Evolutionary conservation across 257 asterid species (phyloP).

Genomic region (Solanum megistacrolobum): DNA sequence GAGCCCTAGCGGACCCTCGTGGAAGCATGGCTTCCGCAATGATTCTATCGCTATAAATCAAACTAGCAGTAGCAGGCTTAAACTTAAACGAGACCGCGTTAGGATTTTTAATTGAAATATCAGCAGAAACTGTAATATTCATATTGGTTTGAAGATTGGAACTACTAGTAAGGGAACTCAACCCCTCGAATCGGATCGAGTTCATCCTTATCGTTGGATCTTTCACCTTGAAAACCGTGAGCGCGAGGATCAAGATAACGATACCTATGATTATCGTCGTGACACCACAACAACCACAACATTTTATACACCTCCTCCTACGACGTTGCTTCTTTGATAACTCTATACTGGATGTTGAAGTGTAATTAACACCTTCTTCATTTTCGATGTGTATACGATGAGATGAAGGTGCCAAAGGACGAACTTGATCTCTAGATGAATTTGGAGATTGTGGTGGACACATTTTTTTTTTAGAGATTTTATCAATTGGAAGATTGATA

Average conservation of each 20-base stretch:
- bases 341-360: not conserved
- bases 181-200: slow-evolving; percentile 11
- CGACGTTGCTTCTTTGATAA: not conserved
- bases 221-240: slow-evolving; percentile 21
- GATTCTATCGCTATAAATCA: slow-evolving; percentile 6
- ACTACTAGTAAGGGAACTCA: not conserved
- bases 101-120: slow-evolving; percentile 20
- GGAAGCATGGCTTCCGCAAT: slow-evolving; percentile 10
- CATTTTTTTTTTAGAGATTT: not conserved
- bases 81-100: slow-evolving; percentile 22
- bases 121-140: slow-evolving; percentile 9
- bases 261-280: slow-evolving; percentile 1
- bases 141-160: slow-evolving; percentile 5
- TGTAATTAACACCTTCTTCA: not conserved
- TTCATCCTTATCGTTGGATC: slow-evolving; percentile 13
- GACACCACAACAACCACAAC: slow-evolving; percentile 20
- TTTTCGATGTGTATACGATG: not conserved
- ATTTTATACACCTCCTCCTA: slow-evolving; percentile 13
- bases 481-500: not conserved
- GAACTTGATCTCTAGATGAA: not conserved
- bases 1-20: not conserved
- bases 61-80: not conserved
- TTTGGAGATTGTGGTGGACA: not conserved
- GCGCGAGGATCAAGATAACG: not conserved
- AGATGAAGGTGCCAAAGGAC: not conserved